These are phyloP conservation scores for Colletotrichum liaoningense DNA, from an alignment of 2,329 filamentous ascomycete species.

Conservation along the genomic window DNA sequence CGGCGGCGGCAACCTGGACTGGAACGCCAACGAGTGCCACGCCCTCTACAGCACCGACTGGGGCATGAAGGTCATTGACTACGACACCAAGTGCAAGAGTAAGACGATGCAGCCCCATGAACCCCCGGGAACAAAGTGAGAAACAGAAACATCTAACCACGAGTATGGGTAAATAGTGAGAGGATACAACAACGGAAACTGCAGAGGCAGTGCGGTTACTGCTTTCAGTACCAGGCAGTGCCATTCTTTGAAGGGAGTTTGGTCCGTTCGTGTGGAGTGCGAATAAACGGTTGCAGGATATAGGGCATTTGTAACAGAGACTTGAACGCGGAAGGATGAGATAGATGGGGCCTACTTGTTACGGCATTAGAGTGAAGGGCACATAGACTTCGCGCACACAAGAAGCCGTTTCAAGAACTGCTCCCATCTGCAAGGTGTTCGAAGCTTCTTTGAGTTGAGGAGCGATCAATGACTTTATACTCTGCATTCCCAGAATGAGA, in stretches of 20 bases:
- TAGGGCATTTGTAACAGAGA: background rate
- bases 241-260: background rate
- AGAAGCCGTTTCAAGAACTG: background rate
- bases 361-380: background rate
- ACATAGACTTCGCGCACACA: background rate
- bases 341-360: background rate
- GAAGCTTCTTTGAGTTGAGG: no score
- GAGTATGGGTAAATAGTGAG: background rate
- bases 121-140: no score
- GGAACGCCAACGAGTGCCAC: background rate
- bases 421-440: background rate
- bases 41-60: background rate
- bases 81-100: slow-evolving; percentile 7
- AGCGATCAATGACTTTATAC: no score
- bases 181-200: background rate
- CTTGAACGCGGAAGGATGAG: background rate
- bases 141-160: no score
- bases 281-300: background rate
- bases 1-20: background rate
- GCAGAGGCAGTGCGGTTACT: background rate
- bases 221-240: background rate
- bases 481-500: no score
- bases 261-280: background rate
- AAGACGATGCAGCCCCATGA: background rate
- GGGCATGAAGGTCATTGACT: slow-evolving; percentile 1